Evolutionary conservation across 495 filamentous ascomycete species (phyloP), one percentile per base, ranked within the genome.

Genomic region (Penicillium dipodomyicola): DNA sequence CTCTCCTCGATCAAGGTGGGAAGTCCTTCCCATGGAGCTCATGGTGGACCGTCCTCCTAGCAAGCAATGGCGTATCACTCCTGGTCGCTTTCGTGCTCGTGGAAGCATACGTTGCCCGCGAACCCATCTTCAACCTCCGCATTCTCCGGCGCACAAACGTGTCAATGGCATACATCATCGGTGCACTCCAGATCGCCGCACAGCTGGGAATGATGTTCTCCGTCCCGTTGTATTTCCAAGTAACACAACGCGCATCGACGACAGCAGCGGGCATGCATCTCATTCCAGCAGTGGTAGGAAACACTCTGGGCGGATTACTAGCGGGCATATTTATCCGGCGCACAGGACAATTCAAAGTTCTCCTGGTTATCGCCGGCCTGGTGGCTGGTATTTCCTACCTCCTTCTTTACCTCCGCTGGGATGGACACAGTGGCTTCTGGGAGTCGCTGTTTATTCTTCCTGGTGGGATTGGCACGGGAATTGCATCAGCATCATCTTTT

Each of bases 151-250:
- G 80, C 15, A 70, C 75, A 32, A 85, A 86, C 42, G 78, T 84
- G 1, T 65, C 83, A 0, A 61, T 77, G 1, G 77, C 79, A 12
- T 88, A 86, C 57, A 25, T 82, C 0, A 78, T 84, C 44, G 69
- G 76, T 27, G 71, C 67, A 0, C 68, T 83, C 0, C 85, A 88
- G 37, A 72, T 68, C 0, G 77, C 76, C 0, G 83, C 86, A 0
- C 87, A 90, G 56, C 56, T 86, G 2, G 63, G 80, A 74, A 75
- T 65, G 76, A 70, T 65, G 54, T 79, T 65, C 58, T 67, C 65
- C 10, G 79, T 89, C 0, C 87, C 87, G 0, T 69, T 90, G 0
- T 90, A 89, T 65, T 89, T 89, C 61, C 84, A 87, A 58, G 78
- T 87, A n/a, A 86, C 84, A 0, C 60, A 72, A 4, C 64, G 73